Conservation (phyloP, 2,329 filamentous ascomycete species). For the Metarhizium anisopliae region DNA sequence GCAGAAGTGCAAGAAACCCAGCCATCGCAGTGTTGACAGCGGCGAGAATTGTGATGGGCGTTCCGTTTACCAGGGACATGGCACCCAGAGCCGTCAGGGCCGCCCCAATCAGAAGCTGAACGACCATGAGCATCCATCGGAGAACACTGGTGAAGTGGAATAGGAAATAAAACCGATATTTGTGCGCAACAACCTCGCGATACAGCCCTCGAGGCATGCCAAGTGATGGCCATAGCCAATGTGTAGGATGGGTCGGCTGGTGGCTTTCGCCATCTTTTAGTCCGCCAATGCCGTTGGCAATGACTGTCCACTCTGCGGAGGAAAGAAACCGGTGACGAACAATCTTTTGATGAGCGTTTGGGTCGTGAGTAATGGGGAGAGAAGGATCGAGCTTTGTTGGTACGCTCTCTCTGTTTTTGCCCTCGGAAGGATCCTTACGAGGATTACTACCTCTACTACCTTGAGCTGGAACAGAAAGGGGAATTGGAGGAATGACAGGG, state of each 20-base stretch:
- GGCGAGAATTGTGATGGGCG: conserved; percentile 38
- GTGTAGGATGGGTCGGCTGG: conserved; percentile 30
- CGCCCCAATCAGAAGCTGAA: conserved; percentile 40
- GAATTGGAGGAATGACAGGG: conserved; percentile 8
- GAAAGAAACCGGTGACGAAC: conserved; percentile 30
- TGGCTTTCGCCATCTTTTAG: conserved; percentile 35
- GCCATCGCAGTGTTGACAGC: conserved; percentile 41
- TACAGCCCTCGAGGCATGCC: conserved; percentile 42
- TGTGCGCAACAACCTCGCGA: conserved; percentile 35
- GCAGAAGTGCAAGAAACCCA: conserved; percentile 40
- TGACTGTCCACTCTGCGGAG: conserved; percentile 33
- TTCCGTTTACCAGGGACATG: conserved; percentile 25
- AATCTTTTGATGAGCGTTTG: conserved; percentile 10
- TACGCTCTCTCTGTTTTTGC: not conserved
- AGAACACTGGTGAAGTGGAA: conserved; percentile 34
- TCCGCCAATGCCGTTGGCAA: conserved; percentile 39
- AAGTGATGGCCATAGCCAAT: conserved; percentile 34
- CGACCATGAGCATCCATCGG: conserved; percentile 37
- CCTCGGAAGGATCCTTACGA: not conserved
- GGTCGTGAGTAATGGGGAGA: conserved; percentile 2
- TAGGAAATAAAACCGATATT: conserved; percentile 33
- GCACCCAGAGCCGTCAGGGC: conserved; percentile 41
- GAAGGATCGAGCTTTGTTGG: not conserved
- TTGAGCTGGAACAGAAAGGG: not conserved
- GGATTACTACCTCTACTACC: not conserved